These are phyloP conservation scores for Balakata baccata DNA, from an alignment of 345 rosid species.

Conservation along the genomic window DNA sequence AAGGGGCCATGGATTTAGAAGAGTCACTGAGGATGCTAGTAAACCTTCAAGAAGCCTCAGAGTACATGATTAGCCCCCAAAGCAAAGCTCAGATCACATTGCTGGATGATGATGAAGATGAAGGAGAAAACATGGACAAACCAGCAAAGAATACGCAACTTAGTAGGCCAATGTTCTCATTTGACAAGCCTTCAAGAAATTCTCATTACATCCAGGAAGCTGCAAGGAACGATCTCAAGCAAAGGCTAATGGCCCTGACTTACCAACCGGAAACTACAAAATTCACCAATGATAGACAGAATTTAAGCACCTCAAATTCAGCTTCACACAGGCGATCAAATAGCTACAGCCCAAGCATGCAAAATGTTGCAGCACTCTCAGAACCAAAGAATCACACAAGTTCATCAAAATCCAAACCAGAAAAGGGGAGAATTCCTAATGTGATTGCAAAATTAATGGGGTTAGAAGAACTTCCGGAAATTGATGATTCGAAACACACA, in stretches of 20 bases:
- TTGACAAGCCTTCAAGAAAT: constrained; percentile 40
- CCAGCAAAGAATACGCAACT: constrained; percentile 42
- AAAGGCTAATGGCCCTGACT: constrained; percentile 46
- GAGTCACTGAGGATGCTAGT: constrained; percentile 77
- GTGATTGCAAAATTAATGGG: constrained; percentile 91
- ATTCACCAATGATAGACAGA: constrained; percentile 24
- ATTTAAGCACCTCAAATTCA: constrained; percentile 24
- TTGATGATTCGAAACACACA: constrained; percentile 32
- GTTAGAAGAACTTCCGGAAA: constrained; percentile 60
- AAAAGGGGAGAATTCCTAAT: constrained; percentile 69
- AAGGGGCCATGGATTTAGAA: constrained; percentile 79
- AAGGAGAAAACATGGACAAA: constrained; percentile 14
- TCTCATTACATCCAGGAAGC: constrained; percentile 37
- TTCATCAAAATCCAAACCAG: constrained; percentile 40
- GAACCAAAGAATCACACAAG: constrained; percentile 31
- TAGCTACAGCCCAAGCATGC: constrained; percentile 25
- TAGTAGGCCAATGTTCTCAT: constrained; percentile 48
- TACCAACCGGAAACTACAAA: constrained; percentile 35
- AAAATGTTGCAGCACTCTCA: constrained; percentile 24
- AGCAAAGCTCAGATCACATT: constrained; percentile 57
- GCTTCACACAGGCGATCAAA: constrained; percentile 42
- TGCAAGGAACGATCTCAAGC: constrained; percentile 45
- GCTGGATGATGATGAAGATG: constrained; percentile 62
- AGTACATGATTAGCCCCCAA: constrained; percentile 41
- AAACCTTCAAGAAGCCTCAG: constrained; percentile 70